These are phyloP conservation scores for Aspergillus ostianus DNA, from an alignment of 495 filamentous ascomycete species.

Conservation along the genomic window DNA sequence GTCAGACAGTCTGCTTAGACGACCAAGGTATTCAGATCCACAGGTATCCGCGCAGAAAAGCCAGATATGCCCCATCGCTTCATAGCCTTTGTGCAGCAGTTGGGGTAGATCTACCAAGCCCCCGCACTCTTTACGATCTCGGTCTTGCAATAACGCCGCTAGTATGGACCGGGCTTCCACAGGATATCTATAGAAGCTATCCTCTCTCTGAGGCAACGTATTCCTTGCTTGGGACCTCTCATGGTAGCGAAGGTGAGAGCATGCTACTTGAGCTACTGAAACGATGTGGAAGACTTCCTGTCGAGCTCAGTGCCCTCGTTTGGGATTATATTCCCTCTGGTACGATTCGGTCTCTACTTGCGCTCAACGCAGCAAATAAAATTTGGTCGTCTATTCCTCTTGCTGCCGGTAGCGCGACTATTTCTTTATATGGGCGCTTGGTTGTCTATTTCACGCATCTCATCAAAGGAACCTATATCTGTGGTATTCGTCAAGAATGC, in stretches of 20 bases:
- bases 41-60: not conserved
- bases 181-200: not conserved
- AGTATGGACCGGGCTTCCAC: not conserved
- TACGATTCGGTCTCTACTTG: not conserved
- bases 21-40: not conserved
- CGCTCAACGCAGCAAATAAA: not conserved
- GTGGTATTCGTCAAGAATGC: conserved; percentile 7
- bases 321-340: conserved; percentile 4
- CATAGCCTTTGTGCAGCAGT: not conserved
- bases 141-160: conserved; percentile 6
- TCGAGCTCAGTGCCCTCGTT: not conserved
- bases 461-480: conserved; percentile 2
- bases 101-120: not conserved
- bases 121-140: not conserved
- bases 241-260: not conserved
- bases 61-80: not conserved
- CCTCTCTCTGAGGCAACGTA: not conserved
- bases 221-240: no score
- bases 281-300: conserved; percentile 1
- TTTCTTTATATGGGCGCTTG: not conserved
- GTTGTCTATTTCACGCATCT: not conserved
- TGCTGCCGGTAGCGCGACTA: conserved; percentile 2
- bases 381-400: not conserved
- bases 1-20: not conserved
- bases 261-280: not conserved